phyloP scores from a whole-genome alignment of 2,329 filamentous ascomycete genomes.

The Monosporascus sp. region DNA sequence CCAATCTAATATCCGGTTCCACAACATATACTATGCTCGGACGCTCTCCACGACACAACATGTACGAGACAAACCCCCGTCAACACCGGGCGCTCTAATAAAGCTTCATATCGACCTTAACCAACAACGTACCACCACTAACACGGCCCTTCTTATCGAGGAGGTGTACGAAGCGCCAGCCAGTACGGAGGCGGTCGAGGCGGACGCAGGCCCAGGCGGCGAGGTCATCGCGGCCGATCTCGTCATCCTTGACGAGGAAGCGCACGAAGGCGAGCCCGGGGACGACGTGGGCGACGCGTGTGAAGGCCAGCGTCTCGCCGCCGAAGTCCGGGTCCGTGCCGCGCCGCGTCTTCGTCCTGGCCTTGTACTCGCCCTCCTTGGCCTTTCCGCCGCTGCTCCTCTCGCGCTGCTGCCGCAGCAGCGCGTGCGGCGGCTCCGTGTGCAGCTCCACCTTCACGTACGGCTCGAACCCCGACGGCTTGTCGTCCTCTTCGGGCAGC shows the following conservation, averaged over 20 bases:
- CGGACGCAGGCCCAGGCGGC: constrained; percentile 87
- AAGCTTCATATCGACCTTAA: constrained; percentile 60
- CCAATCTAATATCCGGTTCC: no score
- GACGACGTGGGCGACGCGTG: constrained; percentile 49
- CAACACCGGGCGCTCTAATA: not conserved
- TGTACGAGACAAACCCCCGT: not conserved
- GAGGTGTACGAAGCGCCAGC: constrained; percentile 73
- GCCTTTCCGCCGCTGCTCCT: constrained; percentile 42
- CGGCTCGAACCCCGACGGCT: constrained; percentile 58
- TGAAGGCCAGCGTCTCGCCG: constrained; percentile 54
- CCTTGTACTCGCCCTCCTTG: constrained; percentile 54
- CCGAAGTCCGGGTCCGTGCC: constrained; percentile 60
- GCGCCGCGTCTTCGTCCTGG: constrained; percentile 51
- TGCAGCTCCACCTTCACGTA: constrained; percentile 84
- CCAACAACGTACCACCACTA: constrained; percentile 64
- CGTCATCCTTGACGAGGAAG: constrained; percentile 85
- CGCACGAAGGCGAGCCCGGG: constrained; percentile 69
- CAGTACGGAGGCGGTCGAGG: constrained; percentile 70
- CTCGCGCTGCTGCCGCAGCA: constrained; percentile 5
- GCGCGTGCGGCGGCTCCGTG: constrained; percentile 49
- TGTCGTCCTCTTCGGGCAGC: constrained; percentile 50
- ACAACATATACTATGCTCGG: no score
- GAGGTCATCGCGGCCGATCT: constrained; percentile 70
- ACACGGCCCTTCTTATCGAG: constrained; percentile 62
- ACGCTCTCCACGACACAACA: not conserved